These are phyloP conservation scores for Vanderwaltozyma polyspora DNA, from an alignment of 805 yeast species.

Conservation along the genomic window DNA sequence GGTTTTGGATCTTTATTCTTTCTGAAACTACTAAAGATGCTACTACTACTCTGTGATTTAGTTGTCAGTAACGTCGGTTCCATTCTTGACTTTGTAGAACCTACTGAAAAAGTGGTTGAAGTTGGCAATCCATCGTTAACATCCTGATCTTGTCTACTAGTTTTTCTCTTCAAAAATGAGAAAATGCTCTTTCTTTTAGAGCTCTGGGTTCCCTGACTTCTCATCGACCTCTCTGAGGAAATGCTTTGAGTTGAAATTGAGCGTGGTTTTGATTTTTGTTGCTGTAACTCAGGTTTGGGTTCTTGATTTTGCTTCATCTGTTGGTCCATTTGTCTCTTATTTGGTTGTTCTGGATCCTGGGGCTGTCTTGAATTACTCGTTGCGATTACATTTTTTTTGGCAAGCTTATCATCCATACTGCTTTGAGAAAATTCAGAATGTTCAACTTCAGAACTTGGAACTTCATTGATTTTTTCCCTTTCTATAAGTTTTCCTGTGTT, in stretches of 20 bases:
- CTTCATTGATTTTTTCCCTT: neutral
- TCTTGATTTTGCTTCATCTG: too few species aligned
- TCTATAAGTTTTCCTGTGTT: neutral
- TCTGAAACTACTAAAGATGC: conserved; percentile 19
- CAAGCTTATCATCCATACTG: too few species aligned
- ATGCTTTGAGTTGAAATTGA: too few species aligned
- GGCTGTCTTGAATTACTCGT: too few species aligned
- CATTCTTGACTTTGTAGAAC: conserved; percentile 11
- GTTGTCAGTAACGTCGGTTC: too few species aligned
- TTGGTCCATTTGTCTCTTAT: too few species aligned
- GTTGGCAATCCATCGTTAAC: conserved; percentile 5
- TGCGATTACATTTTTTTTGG: too few species aligned
- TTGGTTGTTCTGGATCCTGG: too few species aligned
- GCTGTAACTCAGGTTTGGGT: too few species aligned
- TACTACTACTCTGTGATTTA: conserved; percentile 22
- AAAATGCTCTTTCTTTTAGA: conserved; percentile 18
- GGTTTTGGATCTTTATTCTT: conserved; percentile 10
- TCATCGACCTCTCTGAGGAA: too few species aligned
- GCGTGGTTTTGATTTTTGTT: too few species aligned
- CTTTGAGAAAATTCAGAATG: too few species aligned
- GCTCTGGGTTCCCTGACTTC: neutral
- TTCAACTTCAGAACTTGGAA: neutral
- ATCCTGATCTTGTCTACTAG: conserved; percentile 4
- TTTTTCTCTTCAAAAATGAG: conserved; percentile 22
- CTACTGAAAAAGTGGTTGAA: conserved; percentile 10